Conservation (phyloP, 2,329 filamentous ascomycete genomes). For the Blumeriella jaapii region DNA sequence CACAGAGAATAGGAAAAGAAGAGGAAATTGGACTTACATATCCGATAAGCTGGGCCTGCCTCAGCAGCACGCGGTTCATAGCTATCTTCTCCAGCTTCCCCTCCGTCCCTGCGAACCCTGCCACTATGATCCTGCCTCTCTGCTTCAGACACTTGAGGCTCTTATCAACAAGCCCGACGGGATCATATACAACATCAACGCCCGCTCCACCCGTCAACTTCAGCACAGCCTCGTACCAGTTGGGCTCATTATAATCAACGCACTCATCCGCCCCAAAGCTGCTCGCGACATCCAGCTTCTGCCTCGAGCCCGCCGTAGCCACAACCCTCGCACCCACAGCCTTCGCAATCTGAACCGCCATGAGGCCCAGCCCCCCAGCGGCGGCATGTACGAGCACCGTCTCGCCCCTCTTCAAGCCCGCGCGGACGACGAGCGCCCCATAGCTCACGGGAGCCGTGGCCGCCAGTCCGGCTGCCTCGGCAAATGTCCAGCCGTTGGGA, state of each 20-base stretch:
- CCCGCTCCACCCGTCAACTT: slow-evolving; percentile 36
- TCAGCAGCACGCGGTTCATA: slow-evolving; percentile 43
- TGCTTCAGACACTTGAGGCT: slow-evolving; percentile 43
- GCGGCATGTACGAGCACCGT: slow-evolving; percentile 17
- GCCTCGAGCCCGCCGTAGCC: slow-evolving; percentile 33
- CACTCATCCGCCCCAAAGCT: slow-evolving; percentile 31
- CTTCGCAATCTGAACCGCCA: slow-evolving; percentile 25
- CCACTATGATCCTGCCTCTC: slow-evolving; percentile 41
- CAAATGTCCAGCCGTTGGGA: slow-evolving; percentile 16
- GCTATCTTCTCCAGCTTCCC: slow-evolving; percentile 42
- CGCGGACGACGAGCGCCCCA: slow-evolving; percentile 33
- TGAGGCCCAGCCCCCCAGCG: slow-evolving; percentile 13
- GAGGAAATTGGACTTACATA: no score
- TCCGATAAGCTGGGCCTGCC: slow-evolving; percentile 40
- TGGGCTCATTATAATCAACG: slow-evolving; percentile 31
- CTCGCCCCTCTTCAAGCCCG: slow-evolving; percentile 28
- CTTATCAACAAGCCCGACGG: slow-evolving; percentile 43
- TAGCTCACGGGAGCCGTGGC: slow-evolving; percentile 22
- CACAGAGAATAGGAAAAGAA: not conserved
- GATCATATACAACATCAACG: slow-evolving; percentile 46
- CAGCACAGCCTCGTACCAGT: slow-evolving; percentile 42
- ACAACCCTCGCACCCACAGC: slow-evolving; percentile 30
- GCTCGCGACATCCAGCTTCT: slow-evolving; percentile 19
- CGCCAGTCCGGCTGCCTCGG: slow-evolving; percentile 18
- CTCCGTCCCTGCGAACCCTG: slow-evolving; percentile 44